These are phyloP conservation scores for Suhomyces sp. DNA, from an alignment of 805 yeast species.

Conservation along the genomic window DNA sequence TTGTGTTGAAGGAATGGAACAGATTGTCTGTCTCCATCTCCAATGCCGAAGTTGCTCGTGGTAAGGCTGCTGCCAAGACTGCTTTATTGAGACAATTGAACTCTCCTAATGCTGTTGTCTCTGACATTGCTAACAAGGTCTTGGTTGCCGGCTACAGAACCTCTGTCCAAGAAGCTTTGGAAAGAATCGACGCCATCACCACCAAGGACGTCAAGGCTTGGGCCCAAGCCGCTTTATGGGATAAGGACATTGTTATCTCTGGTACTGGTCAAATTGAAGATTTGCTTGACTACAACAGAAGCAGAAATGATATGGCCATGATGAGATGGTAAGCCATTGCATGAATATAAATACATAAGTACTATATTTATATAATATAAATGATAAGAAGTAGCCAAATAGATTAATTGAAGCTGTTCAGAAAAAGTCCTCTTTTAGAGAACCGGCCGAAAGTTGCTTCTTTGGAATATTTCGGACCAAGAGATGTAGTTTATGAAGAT, in stretches of 20 bases:
- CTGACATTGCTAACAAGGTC: constrained; percentile 57
- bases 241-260: constrained; percentile 76
- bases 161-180: constrained; percentile 56
- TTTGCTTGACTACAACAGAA: constrained; percentile 78
- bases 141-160: constrained; percentile 61
- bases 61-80: constrained; percentile 68
- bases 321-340: constrained; percentile 55
- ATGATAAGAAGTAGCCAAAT: background rate
- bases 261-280: constrained; percentile 87
- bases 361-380: constrained; percentile 3
- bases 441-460: no score
- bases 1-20: constrained; percentile 84
- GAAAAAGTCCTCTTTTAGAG: no score
- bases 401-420: background rate
- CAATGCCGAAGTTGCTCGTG: constrained; percentile 76
- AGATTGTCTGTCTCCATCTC: constrained; percentile 73
- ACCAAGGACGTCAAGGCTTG: constrained; percentile 61
- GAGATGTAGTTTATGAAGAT: no score
- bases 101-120: constrained; percentile 50
- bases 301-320: constrained; percentile 87
- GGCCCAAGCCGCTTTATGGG: constrained; percentile 78
- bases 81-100: constrained; percentile 50
- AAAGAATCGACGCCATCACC: constrained; percentile 61
- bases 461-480: no score
- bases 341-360: background rate